Evolutionary conservation across 106 monocot genomes (phyloP).

Genomic region (Phalaenopsis aphrodite): DNA sequence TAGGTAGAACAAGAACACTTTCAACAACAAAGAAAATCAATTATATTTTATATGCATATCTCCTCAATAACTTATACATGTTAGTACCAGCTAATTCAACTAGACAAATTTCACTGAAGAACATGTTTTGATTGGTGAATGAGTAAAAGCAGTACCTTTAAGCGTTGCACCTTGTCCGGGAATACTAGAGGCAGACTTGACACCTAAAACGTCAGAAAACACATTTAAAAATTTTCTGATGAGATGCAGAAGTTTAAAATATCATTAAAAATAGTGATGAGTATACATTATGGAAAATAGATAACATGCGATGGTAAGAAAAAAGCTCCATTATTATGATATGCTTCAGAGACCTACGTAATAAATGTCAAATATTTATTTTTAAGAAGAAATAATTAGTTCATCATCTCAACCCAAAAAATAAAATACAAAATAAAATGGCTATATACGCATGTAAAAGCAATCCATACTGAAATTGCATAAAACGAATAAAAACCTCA

Average conservation of each 20-base stretch:
- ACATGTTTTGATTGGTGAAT: background rate
- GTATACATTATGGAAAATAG: background rate
- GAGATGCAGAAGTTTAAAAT: background rate
- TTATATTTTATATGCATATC: background rate
- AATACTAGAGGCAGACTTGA: slow-evolving; percentile 70
- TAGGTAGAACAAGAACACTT: background rate
- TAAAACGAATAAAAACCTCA: background rate
- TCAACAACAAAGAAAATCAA: background rate
- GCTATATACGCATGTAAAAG: background rate
- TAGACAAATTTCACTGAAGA: background rate
- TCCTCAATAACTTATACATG: background rate
- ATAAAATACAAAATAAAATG: background rate
- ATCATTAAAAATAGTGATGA: background rate
- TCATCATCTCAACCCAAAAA: background rate
- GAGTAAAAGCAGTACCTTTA: slow-evolving; percentile 44
- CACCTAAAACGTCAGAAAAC: slow-evolving; percentile 32
- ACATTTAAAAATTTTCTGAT: background rate
- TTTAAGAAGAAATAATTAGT: background rate
- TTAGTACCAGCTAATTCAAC: background rate
- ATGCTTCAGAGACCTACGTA: background rate
- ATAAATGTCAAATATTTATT: background rate
- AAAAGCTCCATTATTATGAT: background rate
- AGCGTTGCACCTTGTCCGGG: slow-evolving; percentile 86
- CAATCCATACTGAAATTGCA: background rate
- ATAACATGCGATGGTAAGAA: background rate